Evolutionary conservation across 805 yeast genomes (phyloP).

Genomic region (Metschnikowia borealis): DNA sequence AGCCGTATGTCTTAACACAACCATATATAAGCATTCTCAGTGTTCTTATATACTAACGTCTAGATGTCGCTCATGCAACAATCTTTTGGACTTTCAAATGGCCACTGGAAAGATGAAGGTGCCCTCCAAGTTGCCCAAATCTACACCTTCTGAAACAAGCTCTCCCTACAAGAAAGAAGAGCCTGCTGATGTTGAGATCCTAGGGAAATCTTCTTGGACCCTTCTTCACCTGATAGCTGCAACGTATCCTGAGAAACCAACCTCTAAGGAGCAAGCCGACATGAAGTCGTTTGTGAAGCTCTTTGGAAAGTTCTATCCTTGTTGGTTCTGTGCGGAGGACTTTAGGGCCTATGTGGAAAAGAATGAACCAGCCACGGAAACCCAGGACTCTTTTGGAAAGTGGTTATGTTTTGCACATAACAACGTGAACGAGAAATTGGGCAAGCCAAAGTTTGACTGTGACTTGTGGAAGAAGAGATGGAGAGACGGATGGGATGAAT

Average conservation of each 20-base stretch:
- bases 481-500: conserved; percentile 88
- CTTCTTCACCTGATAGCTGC: conserved; percentile 88
- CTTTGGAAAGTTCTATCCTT: conserved; percentile 83
- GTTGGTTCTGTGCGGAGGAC: conserved; percentile 90
- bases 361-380: conserved; percentile 53
- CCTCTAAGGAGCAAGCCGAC: conserved; percentile 58
- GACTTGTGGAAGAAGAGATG: conserved; percentile 89
- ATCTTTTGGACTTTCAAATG: conserved; percentile 72
- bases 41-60: conserved; percentile 4
- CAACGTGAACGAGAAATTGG: conserved; percentile 80
- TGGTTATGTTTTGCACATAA: conserved; percentile 98
- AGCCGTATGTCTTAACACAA: conserved; percentile 61
- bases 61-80: conserved; percentile 85
- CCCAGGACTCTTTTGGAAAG: conserved; percentile 74
- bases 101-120: conserved; percentile 33
- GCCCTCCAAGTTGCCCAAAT: conserved; percentile 5
- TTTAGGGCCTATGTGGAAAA: conserved; percentile 57
- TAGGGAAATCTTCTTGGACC: conserved; percentile 92
- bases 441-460: conserved; percentile 85
- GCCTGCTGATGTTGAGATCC: conserved; percentile 80
- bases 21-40: neutral
- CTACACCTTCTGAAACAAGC: conserved; percentile 1
- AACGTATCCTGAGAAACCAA: conserved; percentile 71
- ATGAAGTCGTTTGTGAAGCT: conserved; percentile 64
- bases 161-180: conserved; percentile 43